Evolutionary conservation across 1,139 yeast species (phyloP).

Genomic region (Ogataea hybrid): DNA sequence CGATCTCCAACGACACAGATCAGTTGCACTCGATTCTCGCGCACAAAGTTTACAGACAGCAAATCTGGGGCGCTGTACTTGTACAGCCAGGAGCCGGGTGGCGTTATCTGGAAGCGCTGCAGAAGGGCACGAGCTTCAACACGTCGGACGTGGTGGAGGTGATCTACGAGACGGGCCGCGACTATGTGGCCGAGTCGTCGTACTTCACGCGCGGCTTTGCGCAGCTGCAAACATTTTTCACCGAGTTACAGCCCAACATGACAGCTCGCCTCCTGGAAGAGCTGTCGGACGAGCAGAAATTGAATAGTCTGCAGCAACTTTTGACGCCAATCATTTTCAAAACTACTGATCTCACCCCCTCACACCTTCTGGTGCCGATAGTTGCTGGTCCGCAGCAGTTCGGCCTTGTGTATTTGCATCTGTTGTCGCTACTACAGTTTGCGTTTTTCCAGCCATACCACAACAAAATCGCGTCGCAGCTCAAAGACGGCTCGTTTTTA

Average conservation of each 20-base stretch:
- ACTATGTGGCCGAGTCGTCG: conserved; percentile 40
- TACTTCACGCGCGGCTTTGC: conserved; percentile 39
- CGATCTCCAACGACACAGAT: conserved; percentile 20
- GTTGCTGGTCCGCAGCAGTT: conserved; percentile 63
- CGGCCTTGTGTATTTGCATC: conserved; percentile 68
- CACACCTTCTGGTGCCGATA: conserved; percentile 46
- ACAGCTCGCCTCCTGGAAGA: conserved; percentile 22
- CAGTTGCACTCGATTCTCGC: conserved; percentile 21
- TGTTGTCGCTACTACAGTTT: conserved; percentile 61
- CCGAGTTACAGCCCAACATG: conserved; percentile 28
- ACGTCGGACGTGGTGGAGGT: conserved; percentile 30
- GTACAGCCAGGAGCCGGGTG: conserved; percentile 41
- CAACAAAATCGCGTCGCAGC: conserved; percentile 40
- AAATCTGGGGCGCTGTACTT: conserved; percentile 44
- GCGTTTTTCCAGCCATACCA: conserved; percentile 58
- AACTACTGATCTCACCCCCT: conserved; percentile 39
- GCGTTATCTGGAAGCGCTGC: conserved; percentile 25
- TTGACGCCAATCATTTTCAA: conserved; percentile 35
- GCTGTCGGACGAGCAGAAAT: conserved; percentile 5
- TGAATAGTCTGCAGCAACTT: conserved; percentile 21
- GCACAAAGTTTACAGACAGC: conserved; percentile 43
- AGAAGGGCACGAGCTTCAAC: conserved; percentile 21
- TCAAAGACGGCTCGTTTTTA: conserved; percentile 46
- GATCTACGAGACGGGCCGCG: conserved; percentile 52
- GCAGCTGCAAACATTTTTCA: conserved; percentile 18